Evolutionary conservation across 192 early-diverging fungal species (phyloP).

Genomic region (Rhizophagus sp.): DNA sequence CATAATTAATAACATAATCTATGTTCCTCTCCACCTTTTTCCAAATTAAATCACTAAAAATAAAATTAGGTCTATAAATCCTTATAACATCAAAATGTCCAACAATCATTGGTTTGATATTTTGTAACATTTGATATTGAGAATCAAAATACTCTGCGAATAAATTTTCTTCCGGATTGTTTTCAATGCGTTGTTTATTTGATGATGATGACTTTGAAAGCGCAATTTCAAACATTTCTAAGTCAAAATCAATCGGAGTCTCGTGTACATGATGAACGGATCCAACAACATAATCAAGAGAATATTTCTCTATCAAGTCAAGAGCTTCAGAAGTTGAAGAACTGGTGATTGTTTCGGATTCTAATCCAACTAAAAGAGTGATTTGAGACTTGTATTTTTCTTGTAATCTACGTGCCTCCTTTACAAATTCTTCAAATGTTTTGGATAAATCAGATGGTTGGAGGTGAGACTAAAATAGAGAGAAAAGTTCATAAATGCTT

Average conservation of each 20-base stretch:
- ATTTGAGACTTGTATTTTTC: constrained; percentile 67
- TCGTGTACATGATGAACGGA: constrained; percentile 87
- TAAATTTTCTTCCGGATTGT: constrained; percentile 40
- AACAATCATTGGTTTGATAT: constrained; percentile 78
- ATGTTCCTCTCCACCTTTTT: constrained; percentile 76
- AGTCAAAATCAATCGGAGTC: constrained; percentile 84
- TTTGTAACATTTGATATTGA: constrained; percentile 75
- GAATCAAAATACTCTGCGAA: constrained; percentile 87
- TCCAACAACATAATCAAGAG: constrained; percentile 88
- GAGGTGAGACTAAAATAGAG: constrained; percentile 55
- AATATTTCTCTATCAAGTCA: not conserved
- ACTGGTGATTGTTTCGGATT: constrained; percentile 82
- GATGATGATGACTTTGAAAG: constrained; percentile 25
- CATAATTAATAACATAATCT: constrained; percentile 74
- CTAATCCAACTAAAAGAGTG: constrained; percentile 78
- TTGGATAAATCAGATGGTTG: constrained; percentile 60
- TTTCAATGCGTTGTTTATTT: not conserved
- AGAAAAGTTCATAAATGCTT: not conserved
- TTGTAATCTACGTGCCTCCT: constrained; percentile 73
- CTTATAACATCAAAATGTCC: constrained; percentile 96
- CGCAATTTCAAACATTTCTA: constrained; percentile 56
- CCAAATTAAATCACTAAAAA: constrained; percentile 42
- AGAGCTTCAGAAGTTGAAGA: constrained; percentile 13
- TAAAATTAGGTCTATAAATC: constrained; percentile 58
- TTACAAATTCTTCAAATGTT: constrained; percentile 69